Percentiles rank a stretch among this genome's conserved stretches.
These are phyloP conservation scores for Boletus reticulatus DNA, from an alignment of 768 basidiomycete species.

Conservation along the genomic window DNA sequence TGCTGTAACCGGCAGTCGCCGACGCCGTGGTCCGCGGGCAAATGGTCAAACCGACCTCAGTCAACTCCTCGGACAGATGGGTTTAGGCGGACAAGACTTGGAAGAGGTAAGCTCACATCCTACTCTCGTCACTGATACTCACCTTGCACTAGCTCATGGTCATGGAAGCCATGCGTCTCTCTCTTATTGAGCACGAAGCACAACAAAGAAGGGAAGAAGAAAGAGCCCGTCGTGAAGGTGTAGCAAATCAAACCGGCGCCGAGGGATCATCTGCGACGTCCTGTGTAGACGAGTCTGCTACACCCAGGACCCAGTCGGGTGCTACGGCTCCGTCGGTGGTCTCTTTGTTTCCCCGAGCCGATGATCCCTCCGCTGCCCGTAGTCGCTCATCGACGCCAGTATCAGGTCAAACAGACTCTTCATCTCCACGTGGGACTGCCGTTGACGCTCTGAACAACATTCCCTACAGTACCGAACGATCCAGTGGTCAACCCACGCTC, in stretches of 20 bases:
- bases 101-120: constrained; percentile 69
- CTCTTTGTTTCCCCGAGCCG: constrained; percentile 1
- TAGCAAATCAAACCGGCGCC: constrained; percentile 35
- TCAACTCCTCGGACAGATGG: constrained; percentile 59
- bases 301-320: constrained; percentile 1
- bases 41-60: constrained; percentile 55
- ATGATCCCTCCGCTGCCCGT: constrained; percentile 11
- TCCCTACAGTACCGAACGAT: constrained; percentile 27
- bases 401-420: constrained; percentile 36
- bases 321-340: constrained; percentile 2
- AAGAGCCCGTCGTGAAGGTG: constrained; percentile 52
- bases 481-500: constrained; percentile 14
- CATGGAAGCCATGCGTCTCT: constrained; percentile 98
- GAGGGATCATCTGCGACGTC: constrained; percentile 15
- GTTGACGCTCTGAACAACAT: constrained; percentile 29
- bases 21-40: constrained; percentile 56
- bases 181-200: constrained; percentile 92
- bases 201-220: constrained; percentile 80
- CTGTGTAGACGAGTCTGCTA: constrained; percentile 2
- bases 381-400: constrained; percentile 31
- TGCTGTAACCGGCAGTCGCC: constrained; percentile 45
- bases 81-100: constrained; percentile 81
- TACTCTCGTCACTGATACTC: constrained; percentile 25
- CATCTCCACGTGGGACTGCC: constrained; percentile 23
- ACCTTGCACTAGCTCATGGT: constrained; percentile 75